These are phyloP conservation scores for Lactarius tabidus DNA, from an alignment of 768 basidiomycete genomes.

Conservation along the genomic window DNA sequence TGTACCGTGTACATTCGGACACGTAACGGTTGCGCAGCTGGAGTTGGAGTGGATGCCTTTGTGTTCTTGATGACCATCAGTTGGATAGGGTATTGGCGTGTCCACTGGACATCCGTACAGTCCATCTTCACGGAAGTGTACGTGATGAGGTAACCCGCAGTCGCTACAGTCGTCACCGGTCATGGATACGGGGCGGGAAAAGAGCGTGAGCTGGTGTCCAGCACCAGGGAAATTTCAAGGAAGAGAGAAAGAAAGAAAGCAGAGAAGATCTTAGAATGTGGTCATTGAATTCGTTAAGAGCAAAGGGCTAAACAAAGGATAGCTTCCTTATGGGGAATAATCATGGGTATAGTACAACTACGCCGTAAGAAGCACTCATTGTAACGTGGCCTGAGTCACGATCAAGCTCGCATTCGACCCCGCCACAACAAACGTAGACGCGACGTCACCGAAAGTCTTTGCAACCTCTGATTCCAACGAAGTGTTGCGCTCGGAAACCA, in stretches of 20 bases:
- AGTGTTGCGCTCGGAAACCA: conserved; percentile 41
- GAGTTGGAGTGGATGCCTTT: neutral
- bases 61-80: neutral
- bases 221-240: neutral
- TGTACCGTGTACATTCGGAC: neutral
- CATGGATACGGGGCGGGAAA: conserved; percentile 1
- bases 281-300: neutral
- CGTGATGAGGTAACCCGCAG: conserved; percentile 6
- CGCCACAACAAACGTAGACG: conserved; percentile 59
- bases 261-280: neutral
- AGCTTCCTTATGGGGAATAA: conserved; percentile 9
- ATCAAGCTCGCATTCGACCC: conserved; percentile 49
- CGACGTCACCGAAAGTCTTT: conserved; percentile 75
- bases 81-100: neutral
- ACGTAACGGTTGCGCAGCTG: neutral
- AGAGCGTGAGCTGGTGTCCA: conserved; percentile 8
- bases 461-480: conserved; percentile 53
- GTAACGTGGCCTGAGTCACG: conserved; percentile 47
- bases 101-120: conserved; percentile 11
- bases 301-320: neutral
- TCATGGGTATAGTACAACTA: neutral
- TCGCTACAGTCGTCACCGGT: conserved; percentile 10
- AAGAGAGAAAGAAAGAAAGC: neutral
- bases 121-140: conserved; percentile 16
- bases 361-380: neutral